Evolutionary conservation across 306 rosid genomes (phyloP), one percentile per base, ranked within the genome.

Genomic region (Castanea mollissima): DNA sequence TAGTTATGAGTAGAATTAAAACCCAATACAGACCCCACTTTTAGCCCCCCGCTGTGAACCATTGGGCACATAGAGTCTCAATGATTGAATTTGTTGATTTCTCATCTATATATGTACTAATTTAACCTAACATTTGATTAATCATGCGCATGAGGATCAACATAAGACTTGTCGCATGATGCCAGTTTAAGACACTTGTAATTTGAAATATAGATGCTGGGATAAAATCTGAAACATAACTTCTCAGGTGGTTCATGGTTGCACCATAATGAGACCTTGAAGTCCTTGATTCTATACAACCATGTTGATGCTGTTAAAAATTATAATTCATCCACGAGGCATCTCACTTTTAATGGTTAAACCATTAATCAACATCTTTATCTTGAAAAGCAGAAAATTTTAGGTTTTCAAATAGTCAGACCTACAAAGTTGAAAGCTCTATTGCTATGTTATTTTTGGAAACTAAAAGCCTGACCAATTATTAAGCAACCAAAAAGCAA

Each of bases 51-150:
- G 51, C 64, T 56, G 19, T 55, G 23, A 75, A 55, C 27, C 27
- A 12, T 69, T 72, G 55, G 44, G 55, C 75, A 67, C 69, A 44
- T 63, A 59, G 79, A 73, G 55, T 73, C 63, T 69, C 65, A 63
- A 59, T 46, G 13, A 63, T 74, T 65, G 31, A 34, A 31, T 59
- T 65, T 64, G 31, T 49, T 52, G 58, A 71, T 46, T 46, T 71
- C 14, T 5, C 38, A 16, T 64, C 20, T 25, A 67, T 35, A 32
- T 34, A 67, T 34, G 23, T 67, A 32, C 23, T 67, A 67, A 20
- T 32, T 18, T 19, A 67, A 59, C 10, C 38, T 34, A 67, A 8
- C 72, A 34, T 18, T 15, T 29, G 70, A 32, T 31, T 64, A 31
- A 15, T 29, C 70, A 64, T 31, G 44, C 19, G 21, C 15, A 3